Evolutionary conservation across 1,139 yeast species (phyloP), one percentile per base, ranked within the genome.

Genomic region (Zygotorulaspora mrakii): DNA sequence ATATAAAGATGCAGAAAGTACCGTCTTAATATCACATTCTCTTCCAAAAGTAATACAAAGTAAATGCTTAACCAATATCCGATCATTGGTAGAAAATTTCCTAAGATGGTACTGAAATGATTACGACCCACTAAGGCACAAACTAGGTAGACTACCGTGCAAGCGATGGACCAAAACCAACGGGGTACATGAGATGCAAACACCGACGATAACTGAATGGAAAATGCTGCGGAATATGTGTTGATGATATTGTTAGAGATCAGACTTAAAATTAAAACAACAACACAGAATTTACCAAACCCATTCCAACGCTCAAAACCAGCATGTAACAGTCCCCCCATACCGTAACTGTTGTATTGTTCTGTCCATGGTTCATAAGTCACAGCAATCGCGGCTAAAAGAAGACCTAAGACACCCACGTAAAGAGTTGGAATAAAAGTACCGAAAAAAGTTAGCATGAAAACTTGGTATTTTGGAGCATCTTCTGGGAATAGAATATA

Each of bases 21-120:
- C 27, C 67, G 71, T 58, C 95, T 74, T 65, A 87, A 87, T 14
- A 87, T 72, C 5, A 73, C 42, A 54, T 85, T 85, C 58, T 88
- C 96, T 54, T 85, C 89, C 2, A 85, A 48, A 33, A 87, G 64
- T 38, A 87, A 64, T 18, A 77, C 75, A 54, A 83, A 77, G 62
- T 87, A 88, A 68, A 88, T 85, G 39, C 91, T 79, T 39, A 85
- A 76, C 96, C 96, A 88, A 65, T 88, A 88, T 1, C 95, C 95
- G 46, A 88, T 77, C 96, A 88, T 87, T 7, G 96, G 96, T 52
- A 88, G 69, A 67, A 88, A 88, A 57, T 87, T 88, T n/a, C 88
- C 78, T 56, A 88, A 68, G 47, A 87, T 86, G 3, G 79, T 71
- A 33, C 88, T 73, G 59, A 88, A 83, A 53, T 79, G 77, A 61